A percentile compares a stretch with the other conserved stretches of the same genome.
These are phyloP conservation scores for Sicyos baderoa DNA, from an alignment of 306 rosid genomes.

Conservation along the genomic window DNA sequence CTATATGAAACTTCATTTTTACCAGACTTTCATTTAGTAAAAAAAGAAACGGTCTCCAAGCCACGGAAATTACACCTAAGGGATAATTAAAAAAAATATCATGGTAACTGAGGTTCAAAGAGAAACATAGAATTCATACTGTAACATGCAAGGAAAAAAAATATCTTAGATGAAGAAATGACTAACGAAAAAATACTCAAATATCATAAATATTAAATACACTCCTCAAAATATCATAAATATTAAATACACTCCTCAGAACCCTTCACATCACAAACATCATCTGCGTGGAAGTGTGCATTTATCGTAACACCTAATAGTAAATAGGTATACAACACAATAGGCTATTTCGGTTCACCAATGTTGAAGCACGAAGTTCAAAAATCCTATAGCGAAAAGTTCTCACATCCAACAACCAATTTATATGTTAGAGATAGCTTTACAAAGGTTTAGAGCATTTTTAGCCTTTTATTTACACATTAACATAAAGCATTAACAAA, in stretches of 20 bases:
- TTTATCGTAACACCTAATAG: not conserved
- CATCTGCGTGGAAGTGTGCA: not conserved
- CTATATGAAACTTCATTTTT: no score
- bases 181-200: not conserved
- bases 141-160: not conserved
- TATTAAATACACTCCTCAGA: not conserved
- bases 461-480: not conserved
- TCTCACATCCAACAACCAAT: not conserved
- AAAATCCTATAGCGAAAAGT: not conserved
- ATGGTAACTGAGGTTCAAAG: no score
- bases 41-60: no score
- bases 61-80: no score
- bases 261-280: not conserved
- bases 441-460: not conserved
- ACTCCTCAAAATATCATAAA: not conserved
- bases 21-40: no score
- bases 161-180: slow-evolving; percentile 6
- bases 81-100: no score
- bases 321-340: slow-evolving; percentile 4
- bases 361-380: not conserved
- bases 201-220: not conserved
- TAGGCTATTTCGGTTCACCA: not conserved
- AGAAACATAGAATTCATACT: no score
- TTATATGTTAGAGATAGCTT: not conserved
- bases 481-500: slow-evolving; percentile 7